Conservation (phyloP, 495 filamentous ascomycete genomes). For the Articulospora tetracladia region DNA sequence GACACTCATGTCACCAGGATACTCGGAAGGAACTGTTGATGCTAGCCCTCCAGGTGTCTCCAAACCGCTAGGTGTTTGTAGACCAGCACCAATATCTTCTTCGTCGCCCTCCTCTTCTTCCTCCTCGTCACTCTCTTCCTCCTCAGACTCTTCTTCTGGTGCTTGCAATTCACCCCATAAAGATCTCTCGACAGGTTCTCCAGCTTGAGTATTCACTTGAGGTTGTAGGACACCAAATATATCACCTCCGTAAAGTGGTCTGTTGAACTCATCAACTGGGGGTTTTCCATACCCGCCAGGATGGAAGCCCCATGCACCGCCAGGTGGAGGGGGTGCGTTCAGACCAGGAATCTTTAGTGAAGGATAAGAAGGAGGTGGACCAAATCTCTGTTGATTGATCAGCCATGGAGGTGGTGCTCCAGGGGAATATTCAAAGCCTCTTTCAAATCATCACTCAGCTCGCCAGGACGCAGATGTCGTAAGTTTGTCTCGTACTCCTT, state of each 20-base stretch:
- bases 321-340: slow-evolving; percentile 92
- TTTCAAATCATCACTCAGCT: slow-evolving; percentile 83
- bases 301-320: slow-evolving; percentile 92
- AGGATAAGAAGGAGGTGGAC: slow-evolving; percentile 90
- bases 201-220: slow-evolving; percentile 46
- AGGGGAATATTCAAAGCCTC: slow-evolving; percentile 90
- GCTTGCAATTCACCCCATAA: slow-evolving; percentile 94
- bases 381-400: slow-evolving; percentile 91
- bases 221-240: slow-evolving; percentile 80
- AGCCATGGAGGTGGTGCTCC: slow-evolving; percentile 96
- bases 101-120: slow-evolving; percentile 73
- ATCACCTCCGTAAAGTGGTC: slow-evolving; percentile 88
- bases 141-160: slow-evolving; percentile 76
- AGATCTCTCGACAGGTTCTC: slow-evolving; percentile 81
- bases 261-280: slow-evolving; percentile 85
- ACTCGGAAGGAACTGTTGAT: slow-evolving; percentile 75
- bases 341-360: slow-evolving; percentile 89
- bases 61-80: slow-evolving; percentile 70
- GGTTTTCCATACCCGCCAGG: slow-evolving; percentile 96
- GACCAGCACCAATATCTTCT: slow-evolving; percentile 52
- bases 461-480: slow-evolving; percentile 82
- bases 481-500: slow-evolving; percentile 98
- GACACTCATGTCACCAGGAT: slow-evolving; percentile 63
- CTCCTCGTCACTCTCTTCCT: slow-evolving; percentile 65
- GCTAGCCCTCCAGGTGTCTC: slow-evolving; percentile 80